phyloP scores from a whole-genome alignment of 306 rosid genomes.

The Lablab purpureus region DNA sequence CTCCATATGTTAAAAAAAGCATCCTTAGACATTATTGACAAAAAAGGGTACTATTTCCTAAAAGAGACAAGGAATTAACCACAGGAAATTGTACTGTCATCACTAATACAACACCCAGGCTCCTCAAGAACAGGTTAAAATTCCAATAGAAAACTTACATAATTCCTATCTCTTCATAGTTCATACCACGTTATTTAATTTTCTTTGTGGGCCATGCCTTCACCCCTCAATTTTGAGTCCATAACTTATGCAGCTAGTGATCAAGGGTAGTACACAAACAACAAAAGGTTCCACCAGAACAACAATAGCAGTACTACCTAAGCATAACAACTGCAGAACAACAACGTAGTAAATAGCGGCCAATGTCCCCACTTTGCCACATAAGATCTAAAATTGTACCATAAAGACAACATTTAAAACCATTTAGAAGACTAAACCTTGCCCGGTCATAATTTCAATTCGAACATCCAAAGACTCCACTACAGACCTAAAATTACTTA shows the following conservation, averaged over 20 bases:
- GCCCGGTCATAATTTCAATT: not conserved
- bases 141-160: not conserved
- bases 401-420: conserved; percentile 16
- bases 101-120: not conserved
- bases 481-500: not conserved
- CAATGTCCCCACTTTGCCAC: not conserved
- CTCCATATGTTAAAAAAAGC: too few relatives aligned
- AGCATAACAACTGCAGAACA: conserved; percentile 2
- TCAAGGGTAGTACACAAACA: too few relatives aligned
- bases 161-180: conserved; percentile 24
- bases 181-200: not conserved
- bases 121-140: not conserved
- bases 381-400: conserved; percentile 22
- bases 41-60: conserved; percentile 1
- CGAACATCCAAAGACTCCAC: not conserved
- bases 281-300: conserved; percentile 15
- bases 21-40: not conserved
- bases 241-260: too few relatives aligned
- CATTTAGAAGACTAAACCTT: not conserved
- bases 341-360: not conserved
- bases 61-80: conserved; percentile 15
- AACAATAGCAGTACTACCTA: not conserved
- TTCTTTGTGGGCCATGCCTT: too few relatives aligned
- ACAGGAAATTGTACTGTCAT: not conserved
- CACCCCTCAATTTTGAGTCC: too few relatives aligned